These are phyloP conservation scores for Aspergillus candidus DNA, from an alignment of 2,329 filamentous ascomycete species.

Conservation along the genomic window DNA sequence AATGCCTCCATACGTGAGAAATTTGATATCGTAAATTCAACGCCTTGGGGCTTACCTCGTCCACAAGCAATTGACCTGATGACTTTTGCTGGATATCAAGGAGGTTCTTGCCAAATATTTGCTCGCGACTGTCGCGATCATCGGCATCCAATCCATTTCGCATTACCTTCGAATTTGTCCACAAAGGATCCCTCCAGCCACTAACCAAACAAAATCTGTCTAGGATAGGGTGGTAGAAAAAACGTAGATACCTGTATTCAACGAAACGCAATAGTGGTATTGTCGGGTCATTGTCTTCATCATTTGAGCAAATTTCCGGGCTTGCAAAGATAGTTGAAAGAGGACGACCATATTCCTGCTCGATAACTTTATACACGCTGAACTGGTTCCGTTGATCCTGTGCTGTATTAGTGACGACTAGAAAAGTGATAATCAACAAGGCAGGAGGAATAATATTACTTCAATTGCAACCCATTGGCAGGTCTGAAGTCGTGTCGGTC, in stretches of 20 bases:
- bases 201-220: constrained; percentile 83
- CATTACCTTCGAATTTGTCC: constrained; percentile 71
- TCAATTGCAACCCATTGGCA: constrained; percentile 92
- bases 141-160: constrained; percentile 79
- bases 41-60: constrained; percentile 58
- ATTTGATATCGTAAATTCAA: not conserved
- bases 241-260: constrained; percentile 89
- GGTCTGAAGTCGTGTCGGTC: constrained; percentile 59
- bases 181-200: constrained; percentile 90
- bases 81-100: constrained; percentile 94
- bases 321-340: constrained; percentile 54
- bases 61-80: constrained; percentile 71
- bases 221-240: constrained; percentile 81
- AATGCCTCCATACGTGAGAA: constrained; percentile 56
- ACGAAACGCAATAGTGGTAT: constrained; percentile 68
- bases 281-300: constrained; percentile 68
- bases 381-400: constrained; percentile 96
- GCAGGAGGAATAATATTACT: constrained; percentile 34
- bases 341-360: constrained; percentile 54
- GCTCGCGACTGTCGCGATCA: constrained; percentile 73
- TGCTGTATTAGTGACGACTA: constrained; percentile 20
- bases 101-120: constrained; percentile 81
- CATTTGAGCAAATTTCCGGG: constrained; percentile 51
- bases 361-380: constrained; percentile 63
- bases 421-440: not conserved